Evolutionary conservation across 257 asterid species (phyloP), one percentile per base, ranked within the genome.

Genomic region (Fraxinus cuspidata): DNA sequence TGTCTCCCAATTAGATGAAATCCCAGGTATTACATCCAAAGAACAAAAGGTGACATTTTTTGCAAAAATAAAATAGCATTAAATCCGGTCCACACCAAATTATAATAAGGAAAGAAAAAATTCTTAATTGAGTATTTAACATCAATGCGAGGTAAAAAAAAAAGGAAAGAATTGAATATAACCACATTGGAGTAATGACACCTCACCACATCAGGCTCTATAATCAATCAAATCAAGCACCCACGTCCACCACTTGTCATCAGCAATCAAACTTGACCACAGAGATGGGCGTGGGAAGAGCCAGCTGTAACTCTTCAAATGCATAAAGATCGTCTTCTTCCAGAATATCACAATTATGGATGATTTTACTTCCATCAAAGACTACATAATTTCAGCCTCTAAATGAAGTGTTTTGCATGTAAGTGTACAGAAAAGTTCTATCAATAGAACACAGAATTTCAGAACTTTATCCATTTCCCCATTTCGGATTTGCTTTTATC

Each of bases 201-300:
- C 93, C 94, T 88, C 97, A 93, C 94, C 92, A 72, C 79, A 78
- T 86, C 83, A 80, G 85, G 88, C 86, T 83, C 80, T 77, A 77
- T 83, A 77, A 86, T 85, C 88, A 86, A 87, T 79, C 89, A 85
- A 80, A 80, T 80, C 79, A 89, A 82, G 83, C 83, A 84, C 38
- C 72, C 82, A 83, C 18, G 78, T 78, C 88, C 87, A 76, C 84
- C 87, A 85, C 60, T 91, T 77, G 73, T 80, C 85, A 83, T 86
- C 94, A 79, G 85, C 85, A 82, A 79, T 83, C 86, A 75, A 81
- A 84, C 84, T 80, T 83, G 75, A 88, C 90, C 77, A 80, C 81
- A 29, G 77, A 83, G 23, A 78, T 78, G 70, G 77, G 83, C 86
- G 75, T 66, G 74, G 76, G 79, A 82, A 70, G 67, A 80, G 77